phyloP scores from a whole-genome alignment of 2,329 filamentous ascomycete genomes.

The Penicillium italicum region DNA sequence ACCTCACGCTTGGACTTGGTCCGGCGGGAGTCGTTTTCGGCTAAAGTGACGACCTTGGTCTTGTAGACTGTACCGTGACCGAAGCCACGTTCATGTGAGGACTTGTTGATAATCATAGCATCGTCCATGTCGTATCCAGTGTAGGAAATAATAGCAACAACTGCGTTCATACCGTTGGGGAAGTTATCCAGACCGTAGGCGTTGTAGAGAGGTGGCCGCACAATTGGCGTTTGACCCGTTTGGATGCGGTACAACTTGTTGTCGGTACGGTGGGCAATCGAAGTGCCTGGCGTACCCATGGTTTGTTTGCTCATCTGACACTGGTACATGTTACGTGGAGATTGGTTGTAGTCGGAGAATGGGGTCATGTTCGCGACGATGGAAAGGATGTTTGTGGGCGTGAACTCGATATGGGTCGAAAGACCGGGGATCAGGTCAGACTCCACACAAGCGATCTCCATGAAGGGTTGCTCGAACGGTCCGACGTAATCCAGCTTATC shows the following conservation, averaged over 20 bases:
- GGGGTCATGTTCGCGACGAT: slow-evolving; percentile 98
- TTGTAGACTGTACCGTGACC: slow-evolving; percentile 97
- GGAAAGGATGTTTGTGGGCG: slow-evolving; percentile 93
- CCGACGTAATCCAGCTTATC: slow-evolving; percentile 85
- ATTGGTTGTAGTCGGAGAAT: slow-evolving; percentile 98
- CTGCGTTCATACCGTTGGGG: slow-evolving; percentile 90
- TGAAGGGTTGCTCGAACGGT: slow-evolving; percentile 93
- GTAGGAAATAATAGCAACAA: slow-evolving; percentile 97
- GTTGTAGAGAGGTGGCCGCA: slow-evolving; percentile 88
- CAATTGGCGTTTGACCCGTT: slow-evolving; percentile 92
- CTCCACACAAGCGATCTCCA: slow-evolving; percentile 93
- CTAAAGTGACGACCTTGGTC: slow-evolving; percentile 84
- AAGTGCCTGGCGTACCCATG: slow-evolving; percentile 92
- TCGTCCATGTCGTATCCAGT: slow-evolving; percentile 99
- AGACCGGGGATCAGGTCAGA: slow-evolving; percentile 82
- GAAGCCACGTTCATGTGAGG: slow-evolving; percentile 90
- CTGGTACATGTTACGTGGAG: slow-evolving; percentile 97
- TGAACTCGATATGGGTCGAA: slow-evolving; percentile 89
- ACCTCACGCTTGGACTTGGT: slow-evolving; percentile 65
- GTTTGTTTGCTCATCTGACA: slow-evolving; percentile 99
- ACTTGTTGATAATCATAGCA: slow-evolving; percentile 99
- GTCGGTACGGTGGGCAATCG: slow-evolving; percentile 81
- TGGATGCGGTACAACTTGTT: slow-evolving; percentile 96
- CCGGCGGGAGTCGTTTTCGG: slow-evolving; percentile 68
- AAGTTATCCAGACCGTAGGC: slow-evolving; percentile 97